Evolutionary conservation across 2,329 filamentous ascomycete species (phyloP).

Genomic region (Penicillium sp.): DNA sequence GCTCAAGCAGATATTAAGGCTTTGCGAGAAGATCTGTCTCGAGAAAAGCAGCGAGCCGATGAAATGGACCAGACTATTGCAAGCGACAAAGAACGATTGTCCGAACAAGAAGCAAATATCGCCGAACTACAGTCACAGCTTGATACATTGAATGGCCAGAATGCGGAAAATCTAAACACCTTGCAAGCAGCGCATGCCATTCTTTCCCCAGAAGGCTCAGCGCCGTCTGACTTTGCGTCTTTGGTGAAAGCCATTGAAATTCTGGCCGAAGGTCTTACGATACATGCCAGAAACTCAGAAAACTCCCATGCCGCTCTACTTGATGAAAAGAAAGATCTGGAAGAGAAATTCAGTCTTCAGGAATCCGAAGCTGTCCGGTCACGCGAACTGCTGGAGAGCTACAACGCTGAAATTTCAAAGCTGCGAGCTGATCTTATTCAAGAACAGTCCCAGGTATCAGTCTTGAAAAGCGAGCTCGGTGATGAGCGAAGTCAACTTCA

Average conservation of each 20-base stretch:
- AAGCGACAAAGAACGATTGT: slow-evolving; percentile 49
- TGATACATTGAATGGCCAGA: slow-evolving; percentile 49
- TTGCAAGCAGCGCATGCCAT: slow-evolving; percentile 59
- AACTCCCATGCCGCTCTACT: slow-evolving; percentile 58
- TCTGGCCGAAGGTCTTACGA: slow-evolving; percentile 55
- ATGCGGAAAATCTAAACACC: slow-evolving; percentile 50
- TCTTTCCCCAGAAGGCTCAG: slow-evolving; percentile 50
- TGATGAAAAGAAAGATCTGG: slow-evolving; percentile 60
- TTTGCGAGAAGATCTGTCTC: slow-evolving; percentile 54
- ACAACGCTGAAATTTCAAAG: slow-evolving; percentile 51
- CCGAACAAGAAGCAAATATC: slow-evolving; percentile 32
- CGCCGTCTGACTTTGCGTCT: slow-evolving; percentile 55
- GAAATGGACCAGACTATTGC: slow-evolving; percentile 57
- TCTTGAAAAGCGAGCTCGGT: slow-evolving; percentile 51
- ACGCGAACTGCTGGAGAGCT: slow-evolving; percentile 50
- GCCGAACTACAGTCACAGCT: slow-evolving; percentile 51
- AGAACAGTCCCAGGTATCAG: slow-evolving; percentile 45
- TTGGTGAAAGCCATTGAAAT: slow-evolving; percentile 59
- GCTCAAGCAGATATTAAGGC: slow-evolving; percentile 49
- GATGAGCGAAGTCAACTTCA: slow-evolving; percentile 68
- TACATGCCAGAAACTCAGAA: slow-evolving; percentile 59
- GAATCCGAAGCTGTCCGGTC: slow-evolving; percentile 55
- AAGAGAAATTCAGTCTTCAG: slow-evolving; percentile 52
- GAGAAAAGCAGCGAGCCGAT: slow-evolving; percentile 59
- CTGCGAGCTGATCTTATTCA: slow-evolving; percentile 53